phyloP scores from a whole-genome alignment of 495 filamentous ascomycete genomes.

The Xylaria grammica region DNA sequence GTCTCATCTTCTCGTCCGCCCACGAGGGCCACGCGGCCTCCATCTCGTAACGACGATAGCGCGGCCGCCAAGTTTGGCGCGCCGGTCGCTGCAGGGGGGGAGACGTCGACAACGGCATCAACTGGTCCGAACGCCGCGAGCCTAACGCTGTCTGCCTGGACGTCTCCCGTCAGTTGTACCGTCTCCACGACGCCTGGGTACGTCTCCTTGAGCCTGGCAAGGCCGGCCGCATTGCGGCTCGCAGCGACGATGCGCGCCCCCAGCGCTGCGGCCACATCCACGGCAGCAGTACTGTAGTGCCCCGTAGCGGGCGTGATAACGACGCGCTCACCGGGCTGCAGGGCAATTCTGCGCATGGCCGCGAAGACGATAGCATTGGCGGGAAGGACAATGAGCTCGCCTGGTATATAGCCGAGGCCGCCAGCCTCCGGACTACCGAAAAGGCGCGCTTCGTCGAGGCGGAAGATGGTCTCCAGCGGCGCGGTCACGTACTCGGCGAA shows the following conservation, averaged over 20 bases:
- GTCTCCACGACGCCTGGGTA: slow-evolving; percentile 29
- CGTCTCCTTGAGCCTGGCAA: slow-evolving; percentile 31
- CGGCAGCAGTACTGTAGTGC: slow-evolving; percentile 51
- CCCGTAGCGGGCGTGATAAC: slow-evolving; percentile 60
- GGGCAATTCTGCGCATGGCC: slow-evolving; percentile 48
- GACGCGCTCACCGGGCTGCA: slow-evolving; percentile 58
- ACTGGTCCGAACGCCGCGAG: slow-evolving; percentile 38
- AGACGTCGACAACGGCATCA: slow-evolving; percentile 56
- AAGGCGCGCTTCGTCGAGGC: slow-evolving; percentile 48
- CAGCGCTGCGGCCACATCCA: slow-evolving; percentile 54
- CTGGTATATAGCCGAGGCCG: slow-evolving; percentile 13
- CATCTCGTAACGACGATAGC: slow-evolving; percentile 39
- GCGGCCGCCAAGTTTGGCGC: slow-evolving; percentile 44
- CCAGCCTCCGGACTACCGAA: slow-evolving; percentile 38
- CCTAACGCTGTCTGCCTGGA: slow-evolving; percentile 40
- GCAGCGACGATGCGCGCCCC: slow-evolving; percentile 58
- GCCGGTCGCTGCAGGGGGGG: slow-evolving; percentile 43
- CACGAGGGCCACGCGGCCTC: slow-evolving; percentile 52
- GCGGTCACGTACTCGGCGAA: slow-evolving; percentile 55
- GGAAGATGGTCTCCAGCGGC: slow-evolving; percentile 56
- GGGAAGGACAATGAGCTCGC: not conserved
- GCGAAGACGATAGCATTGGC: slow-evolving; percentile 25
- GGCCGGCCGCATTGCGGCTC: slow-evolving; percentile 49
- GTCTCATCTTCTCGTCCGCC: slow-evolving; percentile 39
- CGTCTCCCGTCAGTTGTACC: slow-evolving; percentile 49